phyloP scores from a whole-genome alignment of 2,329 filamentous ascomycete genomes.

The Paraphaeosphaeria sporulosa region DNA sequence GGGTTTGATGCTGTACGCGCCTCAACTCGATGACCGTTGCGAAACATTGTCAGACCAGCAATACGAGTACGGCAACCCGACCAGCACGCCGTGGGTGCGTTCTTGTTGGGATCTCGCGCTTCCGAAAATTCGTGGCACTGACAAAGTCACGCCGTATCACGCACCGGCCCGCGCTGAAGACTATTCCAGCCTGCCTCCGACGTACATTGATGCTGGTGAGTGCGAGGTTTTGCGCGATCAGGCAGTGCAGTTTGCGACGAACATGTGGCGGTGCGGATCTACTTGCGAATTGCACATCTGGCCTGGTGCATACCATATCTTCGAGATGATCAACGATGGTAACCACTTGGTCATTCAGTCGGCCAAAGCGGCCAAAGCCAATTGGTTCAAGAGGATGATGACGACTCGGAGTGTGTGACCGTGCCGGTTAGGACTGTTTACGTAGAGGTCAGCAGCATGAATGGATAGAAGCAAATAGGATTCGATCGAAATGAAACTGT shows the following conservation, averaged over 20 bases:
- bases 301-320: constrained; percentile 24
- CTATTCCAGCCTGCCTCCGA: constrained; percentile 23
- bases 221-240: constrained; percentile 31
- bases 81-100: constrained; percentile 16
- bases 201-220: constrained; percentile 29
- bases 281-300: constrained; percentile 30
- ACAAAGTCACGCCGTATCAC: constrained; percentile 23
- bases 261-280: constrained; percentile 27
- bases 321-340: constrained; percentile 24
- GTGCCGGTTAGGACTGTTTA: no score
- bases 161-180: constrained; percentile 21
- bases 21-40: constrained; percentile 25
- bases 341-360: constrained; percentile 14
- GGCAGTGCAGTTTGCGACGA: constrained; percentile 22
- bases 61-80: constrained; percentile 26
- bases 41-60: constrained; percentile 25
- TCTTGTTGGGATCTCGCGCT: constrained; percentile 23
- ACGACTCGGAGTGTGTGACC: background rate
- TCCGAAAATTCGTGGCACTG: constrained; percentile 15
- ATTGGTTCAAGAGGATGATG: constrained; percentile 19
- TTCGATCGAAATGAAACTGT: no score
- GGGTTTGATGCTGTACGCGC: constrained; percentile 23
- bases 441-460: no score
- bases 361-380: constrained; percentile 16
- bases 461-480: no score